phyloP scores from a whole-genome alignment of 805 yeast genomes.

The Candida khao-thaluensis region DNA sequence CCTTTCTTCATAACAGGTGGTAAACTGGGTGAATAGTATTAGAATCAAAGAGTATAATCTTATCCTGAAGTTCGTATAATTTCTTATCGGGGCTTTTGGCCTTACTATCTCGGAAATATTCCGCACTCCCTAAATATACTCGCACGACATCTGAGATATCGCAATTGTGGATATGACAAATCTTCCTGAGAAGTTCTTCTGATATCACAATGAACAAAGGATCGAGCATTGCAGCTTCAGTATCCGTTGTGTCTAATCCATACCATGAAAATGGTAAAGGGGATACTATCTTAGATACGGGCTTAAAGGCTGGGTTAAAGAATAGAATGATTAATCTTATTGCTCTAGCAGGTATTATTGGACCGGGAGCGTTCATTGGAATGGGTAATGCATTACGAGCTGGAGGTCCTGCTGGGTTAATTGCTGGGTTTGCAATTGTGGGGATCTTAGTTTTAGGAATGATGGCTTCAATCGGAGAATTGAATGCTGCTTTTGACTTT shows the following conservation, averaged over 20 bases:
- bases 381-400: constrained; percentile 47
- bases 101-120: too few relatives aligned
- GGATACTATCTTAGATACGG: constrained; percentile 4
- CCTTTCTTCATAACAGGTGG: too few relatives aligned
- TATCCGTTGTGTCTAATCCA: background rate
- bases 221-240: background rate
- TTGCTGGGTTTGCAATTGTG: constrained; percentile 50
- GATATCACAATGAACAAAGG: background rate
- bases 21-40: too few relatives aligned
- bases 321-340: constrained; percentile 23
- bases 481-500: constrained; percentile 37
- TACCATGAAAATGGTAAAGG: constrained; percentile 6
- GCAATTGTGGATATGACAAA: too few relatives aligned
- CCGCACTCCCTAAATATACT: too few relatives aligned
- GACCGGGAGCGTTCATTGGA: constrained; percentile 57
- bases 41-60: too few relatives aligned
- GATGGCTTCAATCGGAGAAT: constrained; percentile 42
- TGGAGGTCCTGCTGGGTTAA: constrained; percentile 46
- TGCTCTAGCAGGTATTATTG: constrained; percentile 31
- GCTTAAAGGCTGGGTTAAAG: constrained; percentile 43
- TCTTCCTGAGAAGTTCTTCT: too few relatives aligned
- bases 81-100: too few relatives aligned
- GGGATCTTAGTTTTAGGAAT: constrained; percentile 42
- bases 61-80: too few relatives aligned
- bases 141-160: too few relatives aligned